Base-by-base conservation (phyloP, 2,329 filamentous ascomycete species). In the Coniochaeta hoffmannii region DNA sequence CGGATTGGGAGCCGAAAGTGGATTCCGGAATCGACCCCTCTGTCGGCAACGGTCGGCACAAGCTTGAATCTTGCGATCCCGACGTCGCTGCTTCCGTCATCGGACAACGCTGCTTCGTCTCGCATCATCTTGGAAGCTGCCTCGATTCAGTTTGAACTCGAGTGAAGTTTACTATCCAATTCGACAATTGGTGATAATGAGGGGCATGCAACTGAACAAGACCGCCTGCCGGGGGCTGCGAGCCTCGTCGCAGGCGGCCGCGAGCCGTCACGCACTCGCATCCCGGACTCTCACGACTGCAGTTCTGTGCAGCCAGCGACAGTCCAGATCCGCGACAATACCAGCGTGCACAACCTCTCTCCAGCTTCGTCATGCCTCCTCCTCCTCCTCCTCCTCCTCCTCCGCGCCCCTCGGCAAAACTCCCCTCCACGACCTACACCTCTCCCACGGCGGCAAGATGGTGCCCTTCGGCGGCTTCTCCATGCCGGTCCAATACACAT, bases 401-500 rank as follows among this genome's bases (percentile, higher is more conserved):
- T 50, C 60, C 24, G 46, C 58, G 31, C 46, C 63, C 46, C 65
- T 68, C 32, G 58, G 59, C 28, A 68, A 68, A 59, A 72, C 69
- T 8, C 63, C 67, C 41, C 69, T 72, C 57, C 69, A 71, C 59
- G 62, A 68, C 61, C 63, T 72, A 8, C 69, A 72, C 64, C 54
- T 92, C 59, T 79, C 82, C 57, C 78, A 89, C 67, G 90, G 90
- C 62, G 94, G 82, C 62, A 97, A 96, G 75, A 94, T 97, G 84
- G 93, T 97, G 52, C 89, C 90, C n/a, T 99, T 97, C 73, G 93
- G 89, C 60, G 91, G 90, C 62, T 96, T 87, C 75, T 79, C 83
- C 63, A 97, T 99, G 90, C 94, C 94, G 8, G 85, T 99, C 46
- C 88, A 94, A 71, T 99, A 97, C 76, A 73, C 79, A 32, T 82